phyloP scores from a whole-genome alignment of 2,329 filamentous ascomycete species.

The Onygena corvina region DNA sequence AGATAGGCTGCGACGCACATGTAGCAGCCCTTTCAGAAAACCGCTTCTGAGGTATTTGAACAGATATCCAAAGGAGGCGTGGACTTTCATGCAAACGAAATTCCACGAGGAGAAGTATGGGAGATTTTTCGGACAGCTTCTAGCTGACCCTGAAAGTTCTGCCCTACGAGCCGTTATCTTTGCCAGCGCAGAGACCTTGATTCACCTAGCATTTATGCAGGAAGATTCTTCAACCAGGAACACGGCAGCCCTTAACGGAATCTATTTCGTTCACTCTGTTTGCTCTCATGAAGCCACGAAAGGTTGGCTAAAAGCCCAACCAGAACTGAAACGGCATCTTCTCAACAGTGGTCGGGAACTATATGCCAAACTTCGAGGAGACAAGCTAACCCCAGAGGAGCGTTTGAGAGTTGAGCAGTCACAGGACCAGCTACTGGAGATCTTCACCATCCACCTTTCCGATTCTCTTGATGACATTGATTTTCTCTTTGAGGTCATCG shows the following conservation, averaged over 20 bases:
- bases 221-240: constrained; percentile 57
- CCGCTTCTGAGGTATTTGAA: constrained; percentile 90
- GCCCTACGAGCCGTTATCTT: constrained; percentile 63
- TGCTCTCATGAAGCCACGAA: constrained; percentile 53
- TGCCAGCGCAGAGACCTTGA: constrained; percentile 59
- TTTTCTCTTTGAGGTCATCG: constrained; percentile 70
- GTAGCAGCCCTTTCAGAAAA: constrained; percentile 79
- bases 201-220: constrained; percentile 51
- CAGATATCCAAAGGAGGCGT: constrained; percentile 79
- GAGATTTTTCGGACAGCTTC: constrained; percentile 77
- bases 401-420: constrained; percentile 81
- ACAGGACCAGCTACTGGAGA: constrained; percentile 71
- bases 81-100: constrained; percentile 64
- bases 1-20: constrained; percentile 68
- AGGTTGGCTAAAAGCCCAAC: constrained; percentile 52
- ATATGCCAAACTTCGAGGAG: constrained; percentile 58
- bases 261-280: constrained; percentile 73
- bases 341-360: constrained; percentile 62
- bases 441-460: constrained; percentile 69
- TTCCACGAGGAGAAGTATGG: constrained; percentile 79
- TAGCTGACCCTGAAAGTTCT: constrained; percentile 62
- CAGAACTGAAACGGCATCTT: constrained; percentile 47
- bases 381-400: constrained; percentile 57
- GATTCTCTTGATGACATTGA: constrained; percentile 66
- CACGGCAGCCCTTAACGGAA: constrained; percentile 70